Conservation (phyloP, 2,329 filamentous ascomycete genomes). For the Aureobasidium subglaciale region DNA sequence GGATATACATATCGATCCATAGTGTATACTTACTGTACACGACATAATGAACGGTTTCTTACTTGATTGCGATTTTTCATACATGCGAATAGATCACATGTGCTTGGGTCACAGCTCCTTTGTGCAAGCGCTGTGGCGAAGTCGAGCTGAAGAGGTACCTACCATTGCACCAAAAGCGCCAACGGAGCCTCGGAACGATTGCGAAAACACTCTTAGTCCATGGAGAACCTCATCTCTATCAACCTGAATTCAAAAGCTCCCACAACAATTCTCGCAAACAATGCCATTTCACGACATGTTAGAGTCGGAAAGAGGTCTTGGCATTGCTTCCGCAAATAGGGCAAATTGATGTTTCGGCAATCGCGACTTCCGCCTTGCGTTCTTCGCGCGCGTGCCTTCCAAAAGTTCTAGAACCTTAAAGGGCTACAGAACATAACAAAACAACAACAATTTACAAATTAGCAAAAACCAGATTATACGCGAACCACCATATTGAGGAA, state of each 20-base stretch:
- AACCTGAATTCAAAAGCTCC: no score
- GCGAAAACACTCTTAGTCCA: no score
- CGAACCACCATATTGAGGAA: not conserved
- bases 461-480: not conserved
- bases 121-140: no score
- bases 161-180: no score
- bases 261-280: no score
- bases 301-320: not conserved
- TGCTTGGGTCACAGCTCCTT: no score
- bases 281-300: no score
- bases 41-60: not conserved
- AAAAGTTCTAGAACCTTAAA: not conserved
- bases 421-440: not conserved
- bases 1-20: not conserved
- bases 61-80: no score
- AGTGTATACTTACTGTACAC: constrained; percentile 6
- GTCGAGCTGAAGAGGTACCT: no score
- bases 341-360: not conserved
- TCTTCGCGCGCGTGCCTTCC: not conserved
- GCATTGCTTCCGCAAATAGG: not conserved
- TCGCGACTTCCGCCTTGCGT: not conserved
- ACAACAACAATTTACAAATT: constrained; percentile 4
- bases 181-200: no score
- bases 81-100: no score
- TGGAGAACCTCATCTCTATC: no score